phyloP scores from a whole-genome alignment of 2,329 filamentous ascomycete genomes.

The Thelonectria olida region DNA sequence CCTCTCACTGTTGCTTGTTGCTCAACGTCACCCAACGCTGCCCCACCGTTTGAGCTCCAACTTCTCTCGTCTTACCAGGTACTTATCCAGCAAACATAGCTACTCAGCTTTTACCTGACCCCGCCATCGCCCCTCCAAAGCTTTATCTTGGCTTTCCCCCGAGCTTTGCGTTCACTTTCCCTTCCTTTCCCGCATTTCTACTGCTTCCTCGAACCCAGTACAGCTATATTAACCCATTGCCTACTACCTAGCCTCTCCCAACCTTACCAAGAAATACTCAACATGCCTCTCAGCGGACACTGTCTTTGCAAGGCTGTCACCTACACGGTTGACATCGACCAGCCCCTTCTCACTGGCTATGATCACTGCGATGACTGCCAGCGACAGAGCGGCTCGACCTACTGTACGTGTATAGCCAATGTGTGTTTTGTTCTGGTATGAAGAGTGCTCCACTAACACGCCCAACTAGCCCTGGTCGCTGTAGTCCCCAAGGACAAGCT shows the following conservation, averaged over 20 bases:
- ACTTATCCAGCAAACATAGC: not conserved
- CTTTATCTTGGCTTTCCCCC: conserved; percentile 32
- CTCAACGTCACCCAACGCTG: conserved; percentile 42
- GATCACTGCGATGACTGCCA: conserved; percentile 80
- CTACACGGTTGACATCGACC: conserved; percentile 67
- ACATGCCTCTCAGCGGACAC: conserved; percentile 74
- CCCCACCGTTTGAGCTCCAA: conserved; percentile 36
- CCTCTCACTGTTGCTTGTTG: not conserved
- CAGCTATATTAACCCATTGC: conserved; percentile 14
- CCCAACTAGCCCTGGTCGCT: conserved; percentile 67
- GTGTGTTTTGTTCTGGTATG: not conserved
- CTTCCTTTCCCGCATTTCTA: not conserved
- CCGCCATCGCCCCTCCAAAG: conserved; percentile 39
- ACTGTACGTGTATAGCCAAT: conserved; percentile 59
- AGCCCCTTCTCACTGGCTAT: conserved; percentile 66
- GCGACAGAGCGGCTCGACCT: conserved; percentile 74
- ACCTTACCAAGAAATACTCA: conserved; percentile 40
- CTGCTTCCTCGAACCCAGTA: not conserved
- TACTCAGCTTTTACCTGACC: conserved; percentile 28
- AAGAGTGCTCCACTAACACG: conserved; percentile 9
- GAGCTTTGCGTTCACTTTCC: conserved; percentile 17
- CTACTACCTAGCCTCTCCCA: conserved; percentile 11
- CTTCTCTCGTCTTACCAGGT: conserved; percentile 23
- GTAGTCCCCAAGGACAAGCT: conserved; percentile 74
- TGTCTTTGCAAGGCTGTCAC: conserved; percentile 77